Evolutionary conservation across 805 yeast genomes (phyloP).

Genomic region (Ogataea kodamae): DNA sequence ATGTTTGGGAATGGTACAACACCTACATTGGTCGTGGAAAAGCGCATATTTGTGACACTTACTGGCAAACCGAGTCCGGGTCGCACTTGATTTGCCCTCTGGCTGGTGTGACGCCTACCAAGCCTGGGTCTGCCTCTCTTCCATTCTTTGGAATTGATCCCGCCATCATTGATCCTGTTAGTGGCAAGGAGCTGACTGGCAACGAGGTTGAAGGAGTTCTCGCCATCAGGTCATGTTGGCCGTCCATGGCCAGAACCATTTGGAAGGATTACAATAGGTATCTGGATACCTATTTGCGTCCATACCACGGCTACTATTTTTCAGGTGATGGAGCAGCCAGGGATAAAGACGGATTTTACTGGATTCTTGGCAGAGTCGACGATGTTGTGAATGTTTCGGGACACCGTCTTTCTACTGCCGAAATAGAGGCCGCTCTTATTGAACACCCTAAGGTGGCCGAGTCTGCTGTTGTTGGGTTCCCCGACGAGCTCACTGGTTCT

Average conservation of each 20-base stretch:
- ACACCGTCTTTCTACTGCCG: conserved; percentile 85
- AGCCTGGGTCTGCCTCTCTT: conserved; percentile 82
- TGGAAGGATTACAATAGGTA: conserved; percentile 73
- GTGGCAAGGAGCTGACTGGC: conserved; percentile 65
- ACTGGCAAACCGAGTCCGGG: conserved; percentile 89
- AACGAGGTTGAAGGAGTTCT: conserved; percentile 79
- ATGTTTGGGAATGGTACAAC: conserved; percentile 84
- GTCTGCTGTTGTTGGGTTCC: conserved; percentile 80
- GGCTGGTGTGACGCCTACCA: conserved; percentile 74
- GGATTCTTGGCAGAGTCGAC: conserved; percentile 85
- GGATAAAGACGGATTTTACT: conserved; percentile 78
- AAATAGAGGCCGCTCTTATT: conserved; percentile 77
- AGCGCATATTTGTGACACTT: conserved; percentile 75
- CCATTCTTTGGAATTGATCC: conserved; percentile 83
- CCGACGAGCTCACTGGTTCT: conserved; percentile 82
- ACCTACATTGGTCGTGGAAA: conserved; percentile 66
- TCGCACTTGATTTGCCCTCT: conserved; percentile 75
- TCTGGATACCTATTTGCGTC: conserved; percentile 77
- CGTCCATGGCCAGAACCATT: conserved; percentile 79
- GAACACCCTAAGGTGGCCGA: conserved; percentile 72
- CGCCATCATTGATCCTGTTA: conserved; percentile 67
- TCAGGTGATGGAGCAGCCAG: conserved; percentile 91
- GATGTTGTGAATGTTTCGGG: conserved; percentile 88
- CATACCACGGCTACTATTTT: conserved; percentile 79
- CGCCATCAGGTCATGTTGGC: conserved; percentile 73